Conservation (phyloP, 2,329 filamentous ascomycete genomes). For the Pyricularia pennisetigena region DNA sequence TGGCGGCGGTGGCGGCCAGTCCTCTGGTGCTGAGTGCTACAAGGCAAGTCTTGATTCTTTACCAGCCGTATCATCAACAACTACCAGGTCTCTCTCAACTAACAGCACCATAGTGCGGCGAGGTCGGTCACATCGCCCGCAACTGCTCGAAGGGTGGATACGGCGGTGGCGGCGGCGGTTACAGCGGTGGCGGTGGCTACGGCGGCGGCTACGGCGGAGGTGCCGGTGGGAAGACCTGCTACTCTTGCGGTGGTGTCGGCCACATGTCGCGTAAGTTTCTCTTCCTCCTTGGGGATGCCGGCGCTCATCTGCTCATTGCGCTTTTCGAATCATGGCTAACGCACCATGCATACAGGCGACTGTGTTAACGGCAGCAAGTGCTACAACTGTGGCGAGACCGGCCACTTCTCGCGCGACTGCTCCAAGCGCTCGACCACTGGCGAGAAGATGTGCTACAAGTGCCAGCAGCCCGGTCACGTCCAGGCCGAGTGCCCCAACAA, state of each 20-base stretch:
- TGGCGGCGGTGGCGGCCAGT: slow-evolving; percentile 35
- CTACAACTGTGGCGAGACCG: slow-evolving; percentile 96
- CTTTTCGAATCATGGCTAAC: background rate
- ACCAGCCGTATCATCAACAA: background rate
- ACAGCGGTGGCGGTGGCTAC: slow-evolving; percentile 35
- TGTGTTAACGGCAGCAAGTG: slow-evolving; percentile 99
- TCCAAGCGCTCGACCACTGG: slow-evolving; percentile 76
- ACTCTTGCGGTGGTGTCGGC: slow-evolving; percentile 93
- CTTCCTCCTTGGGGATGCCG: background rate
- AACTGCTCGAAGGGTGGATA: slow-evolving; percentile 65
- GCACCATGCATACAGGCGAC: slow-evolving; percentile 44
- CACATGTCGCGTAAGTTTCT: slow-evolving; percentile 73
- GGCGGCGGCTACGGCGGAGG: slow-evolving; percentile 36
- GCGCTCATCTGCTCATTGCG: background rate
- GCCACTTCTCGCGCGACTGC: slow-evolving; percentile 93
- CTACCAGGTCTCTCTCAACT: background rate
- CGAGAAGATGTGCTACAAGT: slow-evolving; percentile 99
- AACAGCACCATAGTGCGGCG: slow-evolving; percentile 56
- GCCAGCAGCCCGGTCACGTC: slow-evolving; percentile 74
- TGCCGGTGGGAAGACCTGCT: slow-evolving; percentile 69
- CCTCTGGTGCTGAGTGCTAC: slow-evolving; percentile 70
- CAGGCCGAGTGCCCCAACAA: slow-evolving; percentile 90
- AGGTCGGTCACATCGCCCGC: slow-evolving; percentile 91
- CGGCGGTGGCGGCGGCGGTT: slow-evolving; percentile 36
- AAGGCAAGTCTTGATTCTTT: slow-evolving; percentile 40